Conservation (phyloP, 2,329 filamentous ascomycete genomes). For the Daldinia eschscholtzii region DNA sequence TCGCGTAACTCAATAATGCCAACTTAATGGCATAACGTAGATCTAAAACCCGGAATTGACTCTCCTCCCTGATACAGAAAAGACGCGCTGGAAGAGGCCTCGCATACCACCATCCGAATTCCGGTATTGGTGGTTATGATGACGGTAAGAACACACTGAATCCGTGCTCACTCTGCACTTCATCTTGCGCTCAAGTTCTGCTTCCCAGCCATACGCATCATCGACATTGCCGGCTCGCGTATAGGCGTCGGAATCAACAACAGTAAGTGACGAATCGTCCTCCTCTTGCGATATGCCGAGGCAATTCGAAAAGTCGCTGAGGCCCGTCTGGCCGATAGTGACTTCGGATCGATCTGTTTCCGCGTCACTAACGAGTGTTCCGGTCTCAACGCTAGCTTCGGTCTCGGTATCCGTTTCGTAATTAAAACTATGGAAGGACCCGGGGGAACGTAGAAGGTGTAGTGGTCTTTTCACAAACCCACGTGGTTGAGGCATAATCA, state of each 20-base stretch:
- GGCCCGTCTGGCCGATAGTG: constrained; percentile 49
- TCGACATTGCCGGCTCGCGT: constrained; percentile 49
- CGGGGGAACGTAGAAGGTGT: constrained; percentile 38
- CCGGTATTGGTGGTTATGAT: constrained; percentile 47
- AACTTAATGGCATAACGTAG: constrained; percentile 3
- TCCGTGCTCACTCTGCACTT: constrained; percentile 43
- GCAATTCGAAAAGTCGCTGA: constrained; percentile 57
- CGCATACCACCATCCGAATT: constrained; percentile 50
- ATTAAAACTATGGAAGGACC: constrained; percentile 42
- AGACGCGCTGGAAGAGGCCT: constrained; percentile 58
- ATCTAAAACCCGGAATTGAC: constrained; percentile 31
- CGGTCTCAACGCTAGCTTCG: constrained; percentile 42
- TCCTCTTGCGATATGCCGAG: constrained; percentile 53
- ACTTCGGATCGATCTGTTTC: constrained; percentile 48
- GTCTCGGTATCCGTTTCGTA: constrained; percentile 49
- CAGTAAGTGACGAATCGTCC: constrained; percentile 45
- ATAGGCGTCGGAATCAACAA: constrained; percentile 50
- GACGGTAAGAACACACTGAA: constrained; percentile 41
- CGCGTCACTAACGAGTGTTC: constrained; percentile 32
- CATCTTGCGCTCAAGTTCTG: constrained; percentile 57
- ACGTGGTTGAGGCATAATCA: constrained; percentile 40
- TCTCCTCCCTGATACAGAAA: constrained; percentile 48
- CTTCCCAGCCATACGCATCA: constrained; percentile 69
- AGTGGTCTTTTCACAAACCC: constrained; percentile 36
- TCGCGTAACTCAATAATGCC: constrained; percentile 8